These are phyloP conservation scores for Pichia sp. DNA, from an alignment of 1,139 yeast species.

Conservation along the genomic window DNA sequence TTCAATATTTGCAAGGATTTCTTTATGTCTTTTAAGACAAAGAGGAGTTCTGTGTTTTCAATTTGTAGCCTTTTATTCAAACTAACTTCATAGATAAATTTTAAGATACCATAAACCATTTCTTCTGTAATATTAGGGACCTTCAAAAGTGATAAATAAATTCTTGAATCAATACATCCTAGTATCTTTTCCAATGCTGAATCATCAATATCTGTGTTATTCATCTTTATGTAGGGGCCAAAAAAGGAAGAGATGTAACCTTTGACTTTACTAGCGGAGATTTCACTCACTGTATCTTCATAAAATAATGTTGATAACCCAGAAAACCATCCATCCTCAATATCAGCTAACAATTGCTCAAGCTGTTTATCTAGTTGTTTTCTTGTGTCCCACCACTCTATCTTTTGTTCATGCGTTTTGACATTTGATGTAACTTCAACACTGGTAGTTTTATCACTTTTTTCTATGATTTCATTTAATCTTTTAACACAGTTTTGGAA, in stretches of 20 bases:
- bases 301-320: constrained; percentile 64
- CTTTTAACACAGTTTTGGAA: constrained; percentile 43
- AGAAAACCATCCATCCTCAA: constrained; percentile 74
- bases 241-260: constrained; percentile 14
- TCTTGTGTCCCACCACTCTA: constrained; percentile 73
- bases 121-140: constrained; percentile 36
- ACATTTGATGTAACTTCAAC: constrained; percentile 44
- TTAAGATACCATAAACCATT: constrained; percentile 56
- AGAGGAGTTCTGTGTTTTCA: background rate
- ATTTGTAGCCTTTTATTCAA: background rate
- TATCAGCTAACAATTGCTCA: constrained; percentile 44
- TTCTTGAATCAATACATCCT: constrained; percentile 2
- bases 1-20: background rate
- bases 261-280: constrained; percentile 34
- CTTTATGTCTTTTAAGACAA: background rate
- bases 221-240: constrained; percentile 23
- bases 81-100: constrained; percentile 53
- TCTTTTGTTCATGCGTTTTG: constrained; percentile 55
- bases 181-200: background rate
- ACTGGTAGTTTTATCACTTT: constrained; percentile 58
- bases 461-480: constrained; percentile 45
- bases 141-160: constrained; percentile 44
- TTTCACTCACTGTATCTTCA: constrained; percentile 27
- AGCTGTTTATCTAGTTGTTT: constrained; percentile 55
- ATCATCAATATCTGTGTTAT: background rate